Evolutionary conservation across 75 land plant genomes (phyloP).

Genomic region (Pinus albicaulis): DNA sequence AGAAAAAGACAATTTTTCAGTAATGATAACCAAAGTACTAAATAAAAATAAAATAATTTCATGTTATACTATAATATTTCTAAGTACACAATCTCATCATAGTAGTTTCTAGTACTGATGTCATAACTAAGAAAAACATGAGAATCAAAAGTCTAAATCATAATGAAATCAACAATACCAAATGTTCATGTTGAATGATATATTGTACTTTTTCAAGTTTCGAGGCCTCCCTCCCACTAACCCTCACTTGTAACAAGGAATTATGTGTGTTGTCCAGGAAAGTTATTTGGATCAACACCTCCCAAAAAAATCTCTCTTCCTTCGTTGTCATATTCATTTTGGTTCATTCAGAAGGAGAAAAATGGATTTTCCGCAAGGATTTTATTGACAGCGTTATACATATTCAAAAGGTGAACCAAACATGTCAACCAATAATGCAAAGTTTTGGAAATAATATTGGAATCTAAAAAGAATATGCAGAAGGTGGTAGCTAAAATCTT

Average conservation of each 20-base stretch:
- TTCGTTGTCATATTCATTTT: slow-evolving; percentile 62
- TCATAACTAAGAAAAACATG: neutral
- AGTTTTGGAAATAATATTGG: neutral
- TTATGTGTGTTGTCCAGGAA: slow-evolving; percentile 82
- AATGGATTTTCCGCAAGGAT: slow-evolving; percentile 82
- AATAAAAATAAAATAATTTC: no score
- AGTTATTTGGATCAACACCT: slow-evolving; percentile 89
- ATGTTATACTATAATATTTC: no score
- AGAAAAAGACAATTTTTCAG: neutral
- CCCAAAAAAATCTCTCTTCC: slow-evolving; percentile 97
- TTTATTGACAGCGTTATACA: slow-evolving; percentile 95
- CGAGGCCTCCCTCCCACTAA: slow-evolving; percentile 88
- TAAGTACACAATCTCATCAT: no score
- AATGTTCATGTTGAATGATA: neutral
- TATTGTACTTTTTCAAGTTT: neutral
- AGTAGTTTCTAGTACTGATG: no score
- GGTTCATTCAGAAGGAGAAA: slow-evolving; percentile 97
- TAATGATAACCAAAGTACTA: no score
- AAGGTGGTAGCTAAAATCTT: neutral
- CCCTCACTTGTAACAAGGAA: slow-evolving; percentile 87
- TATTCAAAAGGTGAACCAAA: slow-evolving; percentile 8
- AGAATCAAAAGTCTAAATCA: neutral
- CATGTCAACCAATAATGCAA: no score
- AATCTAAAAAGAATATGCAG: neutral
- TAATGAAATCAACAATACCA: neutral